A percentile compares a stretch with the other conserved stretches of the same genome.
Conservation (phyloP, 345 rosid species). For the Euphorbia peplus region DNA sequence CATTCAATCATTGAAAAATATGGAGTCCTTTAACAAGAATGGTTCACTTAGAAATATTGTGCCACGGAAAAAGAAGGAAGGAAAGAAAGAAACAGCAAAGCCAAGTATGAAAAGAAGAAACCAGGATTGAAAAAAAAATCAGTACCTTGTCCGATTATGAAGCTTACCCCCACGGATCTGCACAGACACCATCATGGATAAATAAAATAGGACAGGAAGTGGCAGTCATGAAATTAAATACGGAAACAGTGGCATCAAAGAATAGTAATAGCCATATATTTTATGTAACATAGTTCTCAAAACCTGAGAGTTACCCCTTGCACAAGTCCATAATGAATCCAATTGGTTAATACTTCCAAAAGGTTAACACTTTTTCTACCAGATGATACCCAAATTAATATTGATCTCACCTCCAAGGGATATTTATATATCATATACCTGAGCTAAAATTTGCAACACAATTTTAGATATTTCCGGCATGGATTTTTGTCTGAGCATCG, state of each 20-base stretch:
- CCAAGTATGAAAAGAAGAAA: slow-evolving; percentile 9
- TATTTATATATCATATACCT: neutral
- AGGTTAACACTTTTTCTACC: neutral
- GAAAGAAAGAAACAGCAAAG: neutral
- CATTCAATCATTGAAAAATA: neutral
- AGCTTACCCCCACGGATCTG: slow-evolving; percentile 98
- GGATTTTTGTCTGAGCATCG: neutral
- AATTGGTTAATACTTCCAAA: too few species aligned
- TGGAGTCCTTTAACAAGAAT: neutral
- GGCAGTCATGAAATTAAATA: neutral
- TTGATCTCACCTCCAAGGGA: neutral
- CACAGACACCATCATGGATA: slow-evolving; percentile 10
- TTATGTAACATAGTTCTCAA: neutral
- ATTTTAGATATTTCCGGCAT: neutral
- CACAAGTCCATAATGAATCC: too few species aligned
- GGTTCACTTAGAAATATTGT: neutral
- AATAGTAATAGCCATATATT: neutral
- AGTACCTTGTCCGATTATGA: slow-evolving; percentile 89
- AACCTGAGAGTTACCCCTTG: too few species aligned
- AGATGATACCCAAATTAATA: neutral
- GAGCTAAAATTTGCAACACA: neutral
- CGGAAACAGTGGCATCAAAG: neutral
- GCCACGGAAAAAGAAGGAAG: too few species aligned
- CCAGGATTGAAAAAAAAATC: slow-evolving; percentile 1
- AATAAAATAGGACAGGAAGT: neutral